These are phyloP conservation scores for Neospora caninum DNA, from an alignment of 169 alveolate species.

Conservation along the genomic window DNA sequence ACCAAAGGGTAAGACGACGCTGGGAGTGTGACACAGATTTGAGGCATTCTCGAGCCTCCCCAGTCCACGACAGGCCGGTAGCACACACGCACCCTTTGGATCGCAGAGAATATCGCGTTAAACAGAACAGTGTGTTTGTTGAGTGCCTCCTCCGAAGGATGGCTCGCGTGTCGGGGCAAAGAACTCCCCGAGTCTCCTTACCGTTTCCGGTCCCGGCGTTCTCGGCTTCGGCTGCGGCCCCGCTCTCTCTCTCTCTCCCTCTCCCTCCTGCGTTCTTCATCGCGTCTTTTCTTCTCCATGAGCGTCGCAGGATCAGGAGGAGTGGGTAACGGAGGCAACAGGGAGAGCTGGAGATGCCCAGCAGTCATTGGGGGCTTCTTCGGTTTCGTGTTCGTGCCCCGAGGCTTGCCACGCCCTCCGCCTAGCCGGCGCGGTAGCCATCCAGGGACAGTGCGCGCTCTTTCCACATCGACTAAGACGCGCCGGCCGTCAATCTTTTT, in stretches of 20 bases:
- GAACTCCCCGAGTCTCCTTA: background rate
- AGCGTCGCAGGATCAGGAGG: constrained; percentile 22
- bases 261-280: constrained; percentile 50
- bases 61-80: background rate
- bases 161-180: background rate
- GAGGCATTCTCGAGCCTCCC: background rate
- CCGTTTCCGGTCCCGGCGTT: constrained; percentile 37
- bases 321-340: background rate
- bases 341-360: background rate
- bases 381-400: constrained; percentile 49
- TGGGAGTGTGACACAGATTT: background rate
- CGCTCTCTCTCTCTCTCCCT: constrained; percentile 62
- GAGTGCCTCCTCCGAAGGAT: background rate
- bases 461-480: constrained; percentile 94
- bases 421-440: constrained; percentile 96
- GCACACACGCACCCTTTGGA: background rate
- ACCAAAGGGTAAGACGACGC: background rate
- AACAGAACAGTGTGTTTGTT: background rate
- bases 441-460: constrained; percentile 93
- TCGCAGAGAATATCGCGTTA: background rate
- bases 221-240: constrained; percentile 60
- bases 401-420: constrained; percentile 92
- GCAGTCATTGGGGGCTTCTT: constrained; percentile 17
- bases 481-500: constrained; percentile 92
- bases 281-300: constrained; percentile 36